Base-by-base conservation (phyloP, 495 filamentous ascomycete species). In the Letharia columbiana region DNA sequence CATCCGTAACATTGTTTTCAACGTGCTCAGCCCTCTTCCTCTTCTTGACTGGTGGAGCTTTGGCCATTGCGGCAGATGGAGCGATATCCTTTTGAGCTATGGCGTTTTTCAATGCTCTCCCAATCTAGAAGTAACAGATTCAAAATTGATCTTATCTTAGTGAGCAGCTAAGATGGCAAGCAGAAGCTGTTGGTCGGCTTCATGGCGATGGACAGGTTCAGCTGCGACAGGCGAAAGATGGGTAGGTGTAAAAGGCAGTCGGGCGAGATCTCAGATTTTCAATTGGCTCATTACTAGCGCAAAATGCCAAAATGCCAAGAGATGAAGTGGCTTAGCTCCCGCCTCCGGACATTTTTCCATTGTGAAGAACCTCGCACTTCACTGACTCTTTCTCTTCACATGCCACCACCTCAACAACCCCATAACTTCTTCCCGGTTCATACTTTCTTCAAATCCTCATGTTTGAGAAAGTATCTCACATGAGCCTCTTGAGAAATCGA, bases 401-500 rank as follows among this genome's bases (percentile, higher is more conserved):
- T 50, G 56, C 15, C 42, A 39, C n/a, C 44, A 44, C 13, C 12
- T 15, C 33, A 37, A 57, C 23, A 8, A 18, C 52, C 15, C 40
- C 23, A 59, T 41, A 10, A 15, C 13, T 17, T 40, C 33, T 39
- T 49, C 13, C 56, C 50, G 5, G 12, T 50, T 65, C 33, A 60
- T 18, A 1, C 23, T 1, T 17, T 18, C 44, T 28, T 35, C 42
- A 31, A 58, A 61, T 31, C 64, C 49, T 44, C 44, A 69, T 69
- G 68, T 63, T 64, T 42, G 61, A 60, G 28, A 20, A 42, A 44
- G 33, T 37, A n/a, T 59, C 57, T 42, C 49, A 67, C 35, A 59
- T 17, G 56, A 64, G 70, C 70, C 70, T 72, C 68, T 72, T 70
- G 68, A 67, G 63, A 61, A 68, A 62, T 69, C 70, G 61, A 70